A percentile compares a stretch with the other conserved stretches of the same genome.
Evolutionary conservation across 139 green algal species (phyloP).

Genomic region (Coelastrella sp.): DNA sequence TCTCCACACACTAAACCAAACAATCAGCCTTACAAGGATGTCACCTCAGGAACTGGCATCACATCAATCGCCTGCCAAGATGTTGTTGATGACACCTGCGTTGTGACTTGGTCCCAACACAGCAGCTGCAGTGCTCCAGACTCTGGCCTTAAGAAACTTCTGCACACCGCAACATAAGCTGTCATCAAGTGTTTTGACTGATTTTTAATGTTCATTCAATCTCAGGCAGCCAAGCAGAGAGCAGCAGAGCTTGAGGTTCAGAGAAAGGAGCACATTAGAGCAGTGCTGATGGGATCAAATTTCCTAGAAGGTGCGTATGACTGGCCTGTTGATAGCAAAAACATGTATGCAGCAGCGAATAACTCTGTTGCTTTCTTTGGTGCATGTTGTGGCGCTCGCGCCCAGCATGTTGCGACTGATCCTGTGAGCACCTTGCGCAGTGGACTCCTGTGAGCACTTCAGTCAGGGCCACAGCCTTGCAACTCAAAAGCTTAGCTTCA

Average conservation of each 20-base stretch:
- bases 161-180: background rate
- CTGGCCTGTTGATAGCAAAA: background rate
- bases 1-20: background rate
- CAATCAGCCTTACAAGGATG: background rate
- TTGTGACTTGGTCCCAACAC: too few relatives aligned
- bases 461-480: too few relatives aligned
- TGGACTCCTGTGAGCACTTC: too few relatives aligned
- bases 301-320: background rate
- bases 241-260: constrained; percentile 47
- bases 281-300: constrained; percentile 25
- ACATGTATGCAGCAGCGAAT: background rate
- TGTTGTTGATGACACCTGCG: too few relatives aligned
- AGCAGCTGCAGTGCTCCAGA: background rate
- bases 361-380: background rate
- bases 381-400: background rate
- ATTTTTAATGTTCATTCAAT: too few relatives aligned
- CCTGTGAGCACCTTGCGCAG: too few relatives aligned
- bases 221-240: constrained; percentile 8
- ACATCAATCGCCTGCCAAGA: too few relatives aligned
- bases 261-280: constrained; percentile 39
- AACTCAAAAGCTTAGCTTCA: too few relatives aligned
- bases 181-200: background rate
- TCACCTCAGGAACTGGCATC: background rate
- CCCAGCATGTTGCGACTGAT: background rate
- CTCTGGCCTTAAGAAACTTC: background rate